phyloP scores from a whole-genome alignment of 192 early-diverging fungal genomes.

The Coemansia sp. region DNA sequence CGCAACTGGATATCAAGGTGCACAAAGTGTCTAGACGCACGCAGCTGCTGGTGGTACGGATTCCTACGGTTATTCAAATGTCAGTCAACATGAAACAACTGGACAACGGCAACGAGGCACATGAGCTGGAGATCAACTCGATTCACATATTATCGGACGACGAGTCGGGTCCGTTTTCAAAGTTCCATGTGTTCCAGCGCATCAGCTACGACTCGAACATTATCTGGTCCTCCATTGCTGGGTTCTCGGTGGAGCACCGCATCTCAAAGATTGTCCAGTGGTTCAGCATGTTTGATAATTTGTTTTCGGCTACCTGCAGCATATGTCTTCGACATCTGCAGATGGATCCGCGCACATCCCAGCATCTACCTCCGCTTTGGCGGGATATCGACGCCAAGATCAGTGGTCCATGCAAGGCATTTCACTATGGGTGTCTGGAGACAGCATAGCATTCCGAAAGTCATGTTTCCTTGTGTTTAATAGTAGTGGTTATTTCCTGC shows the following conservation, averaged over 20 bases:
- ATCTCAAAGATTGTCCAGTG: slow-evolving; percentile 47
- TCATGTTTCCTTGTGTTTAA: too few relatives aligned
- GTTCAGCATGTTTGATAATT: slow-evolving; percentile 44
- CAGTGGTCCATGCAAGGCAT: slow-evolving; percentile 33
- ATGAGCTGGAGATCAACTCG: slow-evolving; percentile 32
- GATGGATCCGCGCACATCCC: slow-evolving; percentile 50
- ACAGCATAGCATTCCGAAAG: not conserved
- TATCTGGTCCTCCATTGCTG: slow-evolving; percentile 47
- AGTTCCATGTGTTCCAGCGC: slow-evolving; percentile 43
- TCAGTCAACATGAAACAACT: slow-evolving; percentile 38
- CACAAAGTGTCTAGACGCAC: slow-evolving; percentile 29
- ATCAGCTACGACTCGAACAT: slow-evolving; percentile 47
- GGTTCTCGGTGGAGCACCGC: slow-evolving; percentile 49
- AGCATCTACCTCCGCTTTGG: slow-evolving; percentile 52
- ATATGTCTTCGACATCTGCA: slow-evolving; percentile 44
- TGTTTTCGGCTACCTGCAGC: slow-evolving; percentile 51
- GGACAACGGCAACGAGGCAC: slow-evolving; percentile 10
- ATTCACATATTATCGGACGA: slow-evolving; percentile 38
- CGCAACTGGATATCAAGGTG: slow-evolving; percentile 22
- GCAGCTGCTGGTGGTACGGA: slow-evolving; percentile 35
- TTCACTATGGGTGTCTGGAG: slow-evolving; percentile 47
- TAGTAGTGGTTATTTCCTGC: too few relatives aligned
- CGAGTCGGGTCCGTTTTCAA: slow-evolving; percentile 34
- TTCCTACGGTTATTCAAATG: slow-evolving; percentile 46
- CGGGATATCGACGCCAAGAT: slow-evolving; percentile 35